Conservation (phyloP, 2,329 filamentous ascomycete species). For the Pestalotiopsis sp. region DNA sequence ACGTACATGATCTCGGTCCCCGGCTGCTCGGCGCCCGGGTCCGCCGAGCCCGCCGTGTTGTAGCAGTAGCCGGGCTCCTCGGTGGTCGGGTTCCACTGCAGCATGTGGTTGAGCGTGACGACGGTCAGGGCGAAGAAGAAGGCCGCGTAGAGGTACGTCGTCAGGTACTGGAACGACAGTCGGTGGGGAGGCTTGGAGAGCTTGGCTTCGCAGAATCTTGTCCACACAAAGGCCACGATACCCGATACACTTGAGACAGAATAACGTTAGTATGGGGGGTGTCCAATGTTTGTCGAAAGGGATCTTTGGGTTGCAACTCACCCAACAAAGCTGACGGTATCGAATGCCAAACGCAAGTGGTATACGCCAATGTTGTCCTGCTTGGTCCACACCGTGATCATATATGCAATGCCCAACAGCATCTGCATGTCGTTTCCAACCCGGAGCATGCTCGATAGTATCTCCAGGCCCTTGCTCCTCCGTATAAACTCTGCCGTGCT, state of each 20-base stretch:
- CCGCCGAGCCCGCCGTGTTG: conserved; percentile 21
- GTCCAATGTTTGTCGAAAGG: not conserved
- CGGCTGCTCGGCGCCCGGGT: conserved; percentile 23
- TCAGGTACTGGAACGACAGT: conserved; percentile 25
- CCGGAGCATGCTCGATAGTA: conserved; percentile 18
- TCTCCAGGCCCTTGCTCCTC: conserved; percentile 15
- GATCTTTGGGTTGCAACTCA: conserved; percentile 1
- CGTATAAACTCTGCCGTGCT: conserved; percentile 12
- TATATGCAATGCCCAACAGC: conserved; percentile 18
- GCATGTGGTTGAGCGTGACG: conserved; percentile 25
- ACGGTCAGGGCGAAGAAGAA: conserved; percentile 31
- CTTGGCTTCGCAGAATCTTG: conserved; percentile 14
- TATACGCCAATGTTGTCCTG: conserved; percentile 18
- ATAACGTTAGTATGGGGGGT: not conserved
- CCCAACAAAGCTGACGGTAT: conserved; percentile 22
- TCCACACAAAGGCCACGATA: conserved; percentile 16
- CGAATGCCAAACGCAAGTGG: conserved; percentile 18
- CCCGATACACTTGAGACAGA: conserved; percentile 14
- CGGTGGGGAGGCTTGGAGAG: conserved; percentile 12
- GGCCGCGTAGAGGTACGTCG: conserved; percentile 26
- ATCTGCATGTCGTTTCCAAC: conserved; percentile 21
- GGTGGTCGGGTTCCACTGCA: conserved; percentile 22
- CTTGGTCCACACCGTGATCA: conserved; percentile 20
- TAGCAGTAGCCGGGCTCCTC: conserved; percentile 29
- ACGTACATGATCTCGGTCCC: conserved; percentile 26